Evolutionary conservation across 2,329 filamentous ascomycete species (phyloP).

Genomic region (Penicillium sp.): DNA sequence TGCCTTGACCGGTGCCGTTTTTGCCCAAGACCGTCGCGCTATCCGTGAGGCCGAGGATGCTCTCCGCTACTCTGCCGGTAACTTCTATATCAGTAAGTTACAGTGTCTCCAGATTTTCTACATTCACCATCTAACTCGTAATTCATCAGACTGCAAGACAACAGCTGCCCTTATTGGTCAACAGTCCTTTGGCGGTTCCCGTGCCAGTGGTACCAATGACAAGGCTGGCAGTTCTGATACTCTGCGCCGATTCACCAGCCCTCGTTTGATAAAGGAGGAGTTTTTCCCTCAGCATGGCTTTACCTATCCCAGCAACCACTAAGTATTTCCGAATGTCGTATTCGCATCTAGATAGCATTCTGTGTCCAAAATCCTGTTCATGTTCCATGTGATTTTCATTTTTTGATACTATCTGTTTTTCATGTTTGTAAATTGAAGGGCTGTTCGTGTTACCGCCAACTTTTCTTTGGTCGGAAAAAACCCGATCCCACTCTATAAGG

Average conservation of each 20-base stretch:
- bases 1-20: conserved; percentile 42
- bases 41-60: conserved; percentile 38
- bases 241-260: conserved; percentile 64
- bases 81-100: conserved; percentile 44
- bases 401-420: too few relatives aligned
- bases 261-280: conserved; percentile 71
- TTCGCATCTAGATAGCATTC: background rate
- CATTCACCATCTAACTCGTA: background rate
- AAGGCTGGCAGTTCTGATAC: conserved; percentile 66
- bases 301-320: conserved; percentile 65
- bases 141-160: conserved; percentile 41
- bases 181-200: conserved; percentile 69
- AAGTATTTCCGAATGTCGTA: background rate
- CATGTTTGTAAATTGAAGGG: too few relatives aligned
- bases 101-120: background rate
- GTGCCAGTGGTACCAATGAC: conserved; percentile 72
- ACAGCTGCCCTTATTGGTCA: conserved; percentile 73
- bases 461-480: too few relatives aligned
- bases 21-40: conserved; percentile 39
- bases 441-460: too few relatives aligned
- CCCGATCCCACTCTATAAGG: too few relatives aligned
- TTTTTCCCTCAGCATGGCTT: conserved; percentile 63
- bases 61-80: conserved; percentile 41
- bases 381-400: background rate
- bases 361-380: background rate